phyloP scores from a whole-genome alignment of 2,329 filamentous ascomycete genomes.

The Stromatinia cepivora region DNA sequence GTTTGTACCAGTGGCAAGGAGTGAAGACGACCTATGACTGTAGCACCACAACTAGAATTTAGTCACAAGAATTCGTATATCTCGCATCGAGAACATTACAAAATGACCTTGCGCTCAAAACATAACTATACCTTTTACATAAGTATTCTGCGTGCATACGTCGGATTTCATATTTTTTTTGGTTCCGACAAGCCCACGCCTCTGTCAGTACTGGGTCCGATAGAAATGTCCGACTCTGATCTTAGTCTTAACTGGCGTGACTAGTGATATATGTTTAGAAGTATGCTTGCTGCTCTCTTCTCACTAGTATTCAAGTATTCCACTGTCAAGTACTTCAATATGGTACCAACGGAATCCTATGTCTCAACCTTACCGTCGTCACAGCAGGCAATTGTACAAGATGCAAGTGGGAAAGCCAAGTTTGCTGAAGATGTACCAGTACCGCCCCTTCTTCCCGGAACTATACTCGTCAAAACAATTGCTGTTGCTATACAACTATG shows the following conservation, averaged over 20 bases:
- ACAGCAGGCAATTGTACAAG: too few species aligned
- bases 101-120: not conserved
- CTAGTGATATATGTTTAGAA: not conserved
- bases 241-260: not conserved
- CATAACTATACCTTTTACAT: not conserved
- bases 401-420: too few species aligned
- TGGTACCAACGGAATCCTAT: not conserved
- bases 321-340: not conserved
- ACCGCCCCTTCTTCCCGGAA: not conserved
- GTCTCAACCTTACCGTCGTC: not conserved
- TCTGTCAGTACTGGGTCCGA: not conserved
- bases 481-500: slow-evolving; percentile 11
- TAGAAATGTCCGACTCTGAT: not conserved
- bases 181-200: not conserved
- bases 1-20: slow-evolving; percentile 16
- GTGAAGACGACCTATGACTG: not conserved
- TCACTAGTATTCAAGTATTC: not conserved
- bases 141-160: too few species aligned
- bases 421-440: too few species aligned
- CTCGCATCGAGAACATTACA: not conserved
- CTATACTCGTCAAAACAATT: slow-evolving; percentile 5
- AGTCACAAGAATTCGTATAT: not conserved
- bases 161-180: not conserved
- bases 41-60: not conserved
- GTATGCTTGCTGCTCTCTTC: not conserved